These are phyloP conservation scores for Verticillium longisporum DNA, from an alignment of 2,329 filamentous ascomycete genomes.

Conservation along the genomic window DNA sequence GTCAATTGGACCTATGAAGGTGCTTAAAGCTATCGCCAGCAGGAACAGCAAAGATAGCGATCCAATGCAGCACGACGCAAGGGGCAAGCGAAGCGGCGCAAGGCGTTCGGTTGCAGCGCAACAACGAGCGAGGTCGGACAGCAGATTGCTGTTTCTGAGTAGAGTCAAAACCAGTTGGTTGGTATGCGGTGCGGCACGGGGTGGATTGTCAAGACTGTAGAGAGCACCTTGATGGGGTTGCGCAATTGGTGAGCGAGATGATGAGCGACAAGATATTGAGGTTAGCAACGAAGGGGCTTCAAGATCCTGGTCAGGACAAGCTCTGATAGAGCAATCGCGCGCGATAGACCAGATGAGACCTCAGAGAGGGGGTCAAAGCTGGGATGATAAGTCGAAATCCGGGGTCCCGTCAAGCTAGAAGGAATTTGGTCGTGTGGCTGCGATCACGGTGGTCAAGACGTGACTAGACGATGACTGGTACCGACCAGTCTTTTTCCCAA, in stretches of 20 bases:
- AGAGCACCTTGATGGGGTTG: background rate
- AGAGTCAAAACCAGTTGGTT: background rate
- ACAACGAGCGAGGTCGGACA: background rate
- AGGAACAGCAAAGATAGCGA: constrained; percentile 3
- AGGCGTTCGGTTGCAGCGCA: constrained; percentile 12
- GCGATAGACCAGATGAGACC: background rate
- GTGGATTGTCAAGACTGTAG: background rate
- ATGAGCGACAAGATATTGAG: background rate
- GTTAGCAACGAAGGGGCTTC: background rate
- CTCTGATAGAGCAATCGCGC: background rate
- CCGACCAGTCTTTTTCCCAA: background rate
- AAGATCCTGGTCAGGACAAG: background rate
- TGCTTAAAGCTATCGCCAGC: background rate
- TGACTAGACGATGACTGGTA: background rate
- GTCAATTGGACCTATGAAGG: background rate
- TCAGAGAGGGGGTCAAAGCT: background rate
- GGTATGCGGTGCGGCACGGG: background rate
- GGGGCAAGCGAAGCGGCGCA: constrained; percentile 16
- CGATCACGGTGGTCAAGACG: background rate
- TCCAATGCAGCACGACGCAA: constrained; percentile 8
- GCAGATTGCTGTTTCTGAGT: background rate
- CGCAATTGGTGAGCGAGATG: background rate
- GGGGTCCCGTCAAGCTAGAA: background rate
- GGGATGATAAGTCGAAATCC: background rate
- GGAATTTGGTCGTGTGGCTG: background rate